phyloP scores from a whole-genome alignment of 129 eudicot species.

The Deinandra increscens region DNA sequence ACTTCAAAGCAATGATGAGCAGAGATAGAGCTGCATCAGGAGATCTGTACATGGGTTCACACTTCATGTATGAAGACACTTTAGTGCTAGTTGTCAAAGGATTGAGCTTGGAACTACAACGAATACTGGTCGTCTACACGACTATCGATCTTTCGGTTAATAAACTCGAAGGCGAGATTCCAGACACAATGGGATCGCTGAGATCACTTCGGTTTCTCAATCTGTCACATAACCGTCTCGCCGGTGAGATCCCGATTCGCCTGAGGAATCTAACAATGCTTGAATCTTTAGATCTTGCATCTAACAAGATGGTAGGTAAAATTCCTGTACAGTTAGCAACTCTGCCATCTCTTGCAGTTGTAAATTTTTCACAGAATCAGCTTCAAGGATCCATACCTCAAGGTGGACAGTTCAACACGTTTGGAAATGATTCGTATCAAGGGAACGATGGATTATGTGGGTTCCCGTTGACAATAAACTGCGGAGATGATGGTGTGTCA shows the following conservation, averaged over 20 bases:
- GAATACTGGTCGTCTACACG: conserved; percentile 29
- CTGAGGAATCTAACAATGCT: conserved; percentile 22
- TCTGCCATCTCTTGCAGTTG: conserved; percentile 20
- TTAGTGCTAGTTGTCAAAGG: conserved; percentile 30
- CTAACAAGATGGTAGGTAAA: conserved; percentile 32
- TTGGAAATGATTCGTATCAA: conserved; percentile 18
- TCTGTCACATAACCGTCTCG: conserved; percentile 38
- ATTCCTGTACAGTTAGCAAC: conserved; percentile 32
- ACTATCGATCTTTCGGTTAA: conserved; percentile 35
- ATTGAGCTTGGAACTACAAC: background rate
- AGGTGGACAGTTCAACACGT: conserved; percentile 38
- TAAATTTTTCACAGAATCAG: conserved; percentile 35
- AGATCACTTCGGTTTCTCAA: conserved; percentile 32
- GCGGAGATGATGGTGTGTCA: conserved; percentile 13
- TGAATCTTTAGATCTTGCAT: conserved; percentile 41
- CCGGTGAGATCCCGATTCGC: conserved; percentile 21
- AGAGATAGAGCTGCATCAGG: conserved; percentile 2
- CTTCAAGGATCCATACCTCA: conserved; percentile 38
- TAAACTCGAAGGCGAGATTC: conserved; percentile 37
- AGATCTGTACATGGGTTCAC: conserved; percentile 24
- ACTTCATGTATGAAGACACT: conserved; percentile 19
- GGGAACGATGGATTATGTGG: conserved; percentile 42
- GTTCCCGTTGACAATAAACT: conserved; percentile 32
- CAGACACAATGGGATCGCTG: conserved; percentile 26
- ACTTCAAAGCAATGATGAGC: conserved; percentile 29